A percentile compares a stretch with the other conserved stretches of the same genome.
phyloP scores from a whole-genome alignment of 352 stramenopile species.

The Globisporangium rhizosaccharum region DNA sequence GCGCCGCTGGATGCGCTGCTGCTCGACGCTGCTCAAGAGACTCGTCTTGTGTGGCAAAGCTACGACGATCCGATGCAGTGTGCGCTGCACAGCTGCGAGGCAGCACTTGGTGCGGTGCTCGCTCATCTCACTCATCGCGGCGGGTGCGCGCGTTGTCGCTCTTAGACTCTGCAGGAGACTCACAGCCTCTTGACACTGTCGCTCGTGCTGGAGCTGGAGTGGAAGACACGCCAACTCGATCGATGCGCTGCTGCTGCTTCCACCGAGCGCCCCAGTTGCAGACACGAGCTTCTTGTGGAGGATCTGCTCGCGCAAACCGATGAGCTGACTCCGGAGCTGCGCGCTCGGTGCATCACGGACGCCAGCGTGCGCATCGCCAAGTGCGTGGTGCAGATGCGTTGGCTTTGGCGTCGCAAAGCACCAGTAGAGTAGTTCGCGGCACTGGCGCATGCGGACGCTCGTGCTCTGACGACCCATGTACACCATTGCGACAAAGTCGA shows the following conservation, averaged over 20 bases:
- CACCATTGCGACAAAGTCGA: constrained; percentile 23
- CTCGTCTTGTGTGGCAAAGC: constrained; percentile 28
- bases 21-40: constrained; percentile 29
- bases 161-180: background rate
- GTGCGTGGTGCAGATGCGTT: background rate
- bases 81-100: constrained; percentile 15
- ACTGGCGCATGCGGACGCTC: constrained; percentile 19
- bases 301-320: constrained; percentile 21
- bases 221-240: constrained; percentile 6
- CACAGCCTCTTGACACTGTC: background rate
- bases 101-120: background rate
- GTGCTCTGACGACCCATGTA: constrained; percentile 28
- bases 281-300: constrained; percentile 10
- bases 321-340: constrained; percentile 10
- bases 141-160: background rate
- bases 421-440: constrained; percentile 26
- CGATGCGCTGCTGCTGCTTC: background rate
- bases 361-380: background rate
- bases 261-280: background rate
- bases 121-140: too few species aligned
- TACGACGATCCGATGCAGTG: constrained; percentile 17
- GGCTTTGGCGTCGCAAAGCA: constrained; percentile 14
- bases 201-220: constrained; percentile 5
- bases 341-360: background rate
- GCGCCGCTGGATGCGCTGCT: constrained; percentile 33